Conservation (phyloP, 2,329 filamentous ascomycete genomes). For the Apiospora malaysiana region DNA sequence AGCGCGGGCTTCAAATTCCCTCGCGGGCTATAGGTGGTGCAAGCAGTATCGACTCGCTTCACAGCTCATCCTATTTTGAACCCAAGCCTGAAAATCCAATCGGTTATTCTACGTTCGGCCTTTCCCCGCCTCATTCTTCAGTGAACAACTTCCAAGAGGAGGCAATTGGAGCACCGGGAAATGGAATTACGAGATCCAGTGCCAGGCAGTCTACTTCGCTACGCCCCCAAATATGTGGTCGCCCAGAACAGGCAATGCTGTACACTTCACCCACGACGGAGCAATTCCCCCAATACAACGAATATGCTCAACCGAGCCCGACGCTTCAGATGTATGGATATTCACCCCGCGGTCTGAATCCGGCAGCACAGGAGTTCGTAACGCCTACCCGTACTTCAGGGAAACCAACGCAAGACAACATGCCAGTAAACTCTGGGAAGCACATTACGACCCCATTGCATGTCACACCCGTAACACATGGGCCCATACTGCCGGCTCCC, state of each 20-base stretch:
- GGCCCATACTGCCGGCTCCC: not conserved
- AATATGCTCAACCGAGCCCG: not conserved
- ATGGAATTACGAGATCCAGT: not conserved
- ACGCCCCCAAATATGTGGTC: not conserved
- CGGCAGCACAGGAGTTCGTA: slow-evolving; percentile 5
- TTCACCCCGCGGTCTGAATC: not conserved
- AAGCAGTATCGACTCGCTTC: not conserved
- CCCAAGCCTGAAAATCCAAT: slow-evolving; percentile 1
- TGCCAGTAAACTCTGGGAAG: not conserved
- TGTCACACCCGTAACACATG: not conserved
- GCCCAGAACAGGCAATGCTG: not conserved
- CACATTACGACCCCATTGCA: not conserved
- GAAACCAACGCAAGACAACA: not conserved
- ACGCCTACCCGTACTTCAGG: not conserved
- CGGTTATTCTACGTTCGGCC: slow-evolving; percentile 7
- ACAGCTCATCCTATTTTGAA: not conserved
- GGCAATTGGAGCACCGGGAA: not conserved
- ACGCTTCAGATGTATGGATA: not conserved
- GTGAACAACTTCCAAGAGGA: not conserved
- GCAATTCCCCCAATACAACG: not conserved
- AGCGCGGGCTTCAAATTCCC: not conserved
- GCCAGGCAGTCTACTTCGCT: not conserved
- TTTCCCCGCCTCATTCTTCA: not conserved
- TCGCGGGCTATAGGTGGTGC: not conserved
- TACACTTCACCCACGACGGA: not conserved